phyloP scores from a whole-genome alignment of 2,329 filamentous ascomycete species.

The Penicillium sp. region DNA sequence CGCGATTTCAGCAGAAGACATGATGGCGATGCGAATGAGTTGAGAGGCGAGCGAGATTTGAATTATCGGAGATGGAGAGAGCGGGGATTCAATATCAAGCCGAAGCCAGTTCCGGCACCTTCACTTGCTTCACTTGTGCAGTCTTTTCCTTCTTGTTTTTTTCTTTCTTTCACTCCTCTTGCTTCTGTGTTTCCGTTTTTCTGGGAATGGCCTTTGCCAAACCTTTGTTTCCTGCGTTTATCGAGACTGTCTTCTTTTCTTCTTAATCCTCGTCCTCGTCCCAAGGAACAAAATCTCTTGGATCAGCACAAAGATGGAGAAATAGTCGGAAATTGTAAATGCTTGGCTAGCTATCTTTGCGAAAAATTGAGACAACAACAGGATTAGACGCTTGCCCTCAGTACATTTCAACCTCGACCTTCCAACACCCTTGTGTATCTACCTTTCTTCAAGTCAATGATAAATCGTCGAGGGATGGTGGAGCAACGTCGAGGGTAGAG shows the following conservation, averaged over 20 bases:
- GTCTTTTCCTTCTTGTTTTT: conserved; percentile 16
- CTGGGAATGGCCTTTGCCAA: conserved; percentile 17
- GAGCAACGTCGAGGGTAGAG: conserved; percentile 4
- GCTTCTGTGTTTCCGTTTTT: conserved; percentile 12
- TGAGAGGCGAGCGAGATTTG: neutral
- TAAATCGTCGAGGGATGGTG: neutral
- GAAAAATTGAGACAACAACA: conserved; percentile 38
- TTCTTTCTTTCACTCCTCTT: conserved; percentile 13
- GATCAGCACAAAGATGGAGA: conserved; percentile 35
- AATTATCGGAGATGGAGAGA: neutral
- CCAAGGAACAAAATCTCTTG: conserved; percentile 26
- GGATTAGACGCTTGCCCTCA: conserved; percentile 31
- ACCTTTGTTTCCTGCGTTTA: conserved; percentile 18
- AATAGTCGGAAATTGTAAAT: conserved; percentile 44
- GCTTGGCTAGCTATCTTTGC: conserved; percentile 46
- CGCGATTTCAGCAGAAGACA: conserved; percentile 80
- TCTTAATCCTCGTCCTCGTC: conserved; percentile 27
- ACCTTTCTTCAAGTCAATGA: conserved; percentile 22
- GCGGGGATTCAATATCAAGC: conserved; percentile 1
- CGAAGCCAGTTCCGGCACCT: neutral
- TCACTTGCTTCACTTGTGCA: conserved; percentile 2
- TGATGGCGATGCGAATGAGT: conserved; percentile 45
- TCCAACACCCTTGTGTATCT: conserved; percentile 23
- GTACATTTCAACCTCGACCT: conserved; percentile 29
- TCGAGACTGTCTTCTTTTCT: conserved; percentile 23